These are phyloP conservation scores for Hericium rajendrae DNA, from an alignment of 768 basidiomycete species.

Conservation along the genomic window DNA sequence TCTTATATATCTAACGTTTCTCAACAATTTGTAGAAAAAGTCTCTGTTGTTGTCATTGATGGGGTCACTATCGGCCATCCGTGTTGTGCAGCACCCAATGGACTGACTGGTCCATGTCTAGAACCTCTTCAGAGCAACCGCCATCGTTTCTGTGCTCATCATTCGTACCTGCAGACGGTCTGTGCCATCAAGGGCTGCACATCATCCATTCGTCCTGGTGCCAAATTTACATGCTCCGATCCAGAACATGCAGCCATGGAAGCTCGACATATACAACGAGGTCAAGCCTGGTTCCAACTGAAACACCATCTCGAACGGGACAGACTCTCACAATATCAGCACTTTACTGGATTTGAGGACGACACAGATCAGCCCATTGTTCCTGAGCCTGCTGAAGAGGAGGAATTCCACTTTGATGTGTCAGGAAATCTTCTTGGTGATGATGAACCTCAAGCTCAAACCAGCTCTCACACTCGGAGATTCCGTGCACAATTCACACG, in stretches of 20 bases:
- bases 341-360: too few species aligned
- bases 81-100: constrained; percentile 11
- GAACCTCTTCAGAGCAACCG: constrained; percentile 2
- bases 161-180: not conserved
- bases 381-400: too few species aligned
- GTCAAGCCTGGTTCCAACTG: not conserved
- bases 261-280: not conserved
- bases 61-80: constrained; percentile 21
- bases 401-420: too few species aligned
- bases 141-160: constrained; percentile 12
- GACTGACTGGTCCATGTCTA: constrained; percentile 7
- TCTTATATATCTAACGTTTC: not conserved
- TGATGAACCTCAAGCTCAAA: too few species aligned
- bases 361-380: too few species aligned
- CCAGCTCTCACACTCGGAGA: not conserved
- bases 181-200: constrained; percentile 6
- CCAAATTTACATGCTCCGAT: not conserved
- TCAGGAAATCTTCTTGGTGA: too few species aligned
- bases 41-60: constrained; percentile 15
- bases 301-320: not conserved
- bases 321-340: too few species aligned
- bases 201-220: not conserved
- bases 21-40: constrained; percentile 2
- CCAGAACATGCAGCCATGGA: not conserved
- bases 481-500: constrained; percentile 2